Conservation (phyloP, 495 filamentous ascomycete species). For the Parathielavia appendiculata region DNA sequence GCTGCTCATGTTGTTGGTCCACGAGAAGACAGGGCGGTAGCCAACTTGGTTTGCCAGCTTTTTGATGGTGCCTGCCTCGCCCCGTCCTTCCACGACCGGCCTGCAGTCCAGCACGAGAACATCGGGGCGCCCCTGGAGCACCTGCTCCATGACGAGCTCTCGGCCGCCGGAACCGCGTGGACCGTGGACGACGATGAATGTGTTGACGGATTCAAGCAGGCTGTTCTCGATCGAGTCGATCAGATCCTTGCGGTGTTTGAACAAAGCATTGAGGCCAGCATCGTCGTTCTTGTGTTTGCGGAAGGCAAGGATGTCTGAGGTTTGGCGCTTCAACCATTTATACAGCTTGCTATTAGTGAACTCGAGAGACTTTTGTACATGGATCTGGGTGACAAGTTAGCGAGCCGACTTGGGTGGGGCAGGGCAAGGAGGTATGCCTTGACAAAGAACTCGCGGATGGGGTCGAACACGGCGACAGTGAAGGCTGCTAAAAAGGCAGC, state of each 20-base stretch:
- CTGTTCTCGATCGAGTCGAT: conserved; percentile 80
- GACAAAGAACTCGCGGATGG: conserved; percentile 86
- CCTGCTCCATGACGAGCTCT: conserved; percentile 80
- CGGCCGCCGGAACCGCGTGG: conserved; percentile 87
- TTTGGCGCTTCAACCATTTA: conserved; percentile 76
- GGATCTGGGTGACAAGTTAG: conserved; percentile 39
- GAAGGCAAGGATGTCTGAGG: conserved; percentile 59
- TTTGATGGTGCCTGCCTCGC: conserved; percentile 80
- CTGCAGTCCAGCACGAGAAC: conserved; percentile 93
- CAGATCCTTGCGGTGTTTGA: conserved; percentile 76
- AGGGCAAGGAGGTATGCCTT: conserved; percentile 32
- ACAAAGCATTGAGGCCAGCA: conserved; percentile 70
- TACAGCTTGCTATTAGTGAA: conserved; percentile 64
- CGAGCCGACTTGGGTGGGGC: too few relatives aligned
- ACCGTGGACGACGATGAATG: conserved; percentile 91
- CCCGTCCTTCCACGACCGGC: conserved; percentile 83
- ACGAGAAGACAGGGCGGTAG: conserved; percentile 90
- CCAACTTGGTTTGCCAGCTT: conserved; percentile 80
- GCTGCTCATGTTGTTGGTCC: conserved; percentile 91
- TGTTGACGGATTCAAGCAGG: conserved; percentile 80
- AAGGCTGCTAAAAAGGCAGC: conserved; percentile 76
- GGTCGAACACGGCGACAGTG: conserved; percentile 89
- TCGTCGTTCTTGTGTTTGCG: conserved; percentile 53
- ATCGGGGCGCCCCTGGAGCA: conserved; percentile 68
- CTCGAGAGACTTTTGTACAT: conserved; percentile 73